Evolutionary conservation across 2,329 filamentous ascomycete species (phyloP).

Genomic region (Sclerotinia sclerotiorum): DNA sequence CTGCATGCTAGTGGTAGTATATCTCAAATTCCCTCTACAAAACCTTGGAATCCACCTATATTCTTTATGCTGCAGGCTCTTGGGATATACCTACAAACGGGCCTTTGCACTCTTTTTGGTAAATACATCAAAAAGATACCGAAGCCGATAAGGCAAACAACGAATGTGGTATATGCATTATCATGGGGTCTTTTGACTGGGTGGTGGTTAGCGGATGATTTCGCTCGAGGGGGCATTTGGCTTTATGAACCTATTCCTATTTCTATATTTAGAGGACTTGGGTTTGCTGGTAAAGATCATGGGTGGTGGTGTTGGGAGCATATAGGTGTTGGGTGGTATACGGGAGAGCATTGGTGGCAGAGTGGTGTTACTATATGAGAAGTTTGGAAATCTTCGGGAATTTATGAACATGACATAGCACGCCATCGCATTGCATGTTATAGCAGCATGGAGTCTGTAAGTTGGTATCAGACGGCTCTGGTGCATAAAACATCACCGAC

Average conservation of each 20-base stretch:
- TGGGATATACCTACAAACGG: constrained; percentile 62
- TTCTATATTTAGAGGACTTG: constrained; percentile 66
- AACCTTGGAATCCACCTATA: constrained; percentile 53
- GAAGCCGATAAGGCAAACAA: constrained; percentile 47
- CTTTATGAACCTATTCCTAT: constrained; percentile 79
- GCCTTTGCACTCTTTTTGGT: constrained; percentile 42
- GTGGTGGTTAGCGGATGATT: constrained; percentile 70
- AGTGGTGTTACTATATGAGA: constrained; percentile 16
- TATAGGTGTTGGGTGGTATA: constrained; percentile 54
- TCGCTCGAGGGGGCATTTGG: constrained; percentile 73
- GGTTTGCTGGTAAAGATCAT: constrained; percentile 60
- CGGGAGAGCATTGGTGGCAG: constrained; percentile 63
- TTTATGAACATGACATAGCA: background rate
- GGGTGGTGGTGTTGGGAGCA: constrained; percentile 67
- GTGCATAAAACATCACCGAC: background rate
- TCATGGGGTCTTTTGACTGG: constrained; percentile 69
- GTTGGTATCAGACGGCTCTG: background rate
- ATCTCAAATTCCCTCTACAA: constrained; percentile 57
- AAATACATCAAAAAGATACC: constrained; percentile 45
- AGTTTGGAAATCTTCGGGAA: background rate
- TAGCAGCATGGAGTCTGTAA: background rate
- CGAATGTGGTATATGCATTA: constrained; percentile 62
- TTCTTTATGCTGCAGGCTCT: constrained; percentile 74
- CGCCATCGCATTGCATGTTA: background rate
- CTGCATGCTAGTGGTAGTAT: constrained; percentile 72